Conservation (phyloP, 73 alveolate genomes). For the Paramecium tetraurelia region DNA sequence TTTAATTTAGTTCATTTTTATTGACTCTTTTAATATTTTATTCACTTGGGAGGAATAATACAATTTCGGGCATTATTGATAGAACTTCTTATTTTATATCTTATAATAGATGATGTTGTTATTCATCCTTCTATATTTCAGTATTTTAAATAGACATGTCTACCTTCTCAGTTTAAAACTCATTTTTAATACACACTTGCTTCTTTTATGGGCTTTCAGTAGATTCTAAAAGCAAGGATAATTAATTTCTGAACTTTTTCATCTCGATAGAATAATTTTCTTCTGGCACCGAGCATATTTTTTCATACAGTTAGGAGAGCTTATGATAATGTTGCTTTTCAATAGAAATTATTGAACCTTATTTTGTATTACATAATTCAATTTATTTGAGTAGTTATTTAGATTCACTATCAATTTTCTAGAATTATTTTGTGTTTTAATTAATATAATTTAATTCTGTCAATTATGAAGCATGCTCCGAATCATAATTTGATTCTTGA, state of each 20-base stretch:
- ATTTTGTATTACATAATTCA: background rate
- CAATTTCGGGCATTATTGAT: background rate
- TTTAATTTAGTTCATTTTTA: background rate
- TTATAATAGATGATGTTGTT: background rate
- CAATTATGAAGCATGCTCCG: background rate
- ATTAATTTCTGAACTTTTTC: background rate
- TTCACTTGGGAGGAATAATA: background rate
- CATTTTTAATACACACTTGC: background rate
- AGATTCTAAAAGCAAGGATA: background rate
- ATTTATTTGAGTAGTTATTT: background rate
- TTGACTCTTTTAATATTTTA: background rate
- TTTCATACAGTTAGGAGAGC: background rate
- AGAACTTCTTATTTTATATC: background rate
- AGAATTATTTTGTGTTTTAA: background rate
- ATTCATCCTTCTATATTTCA: background rate
- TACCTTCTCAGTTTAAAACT: background rate
- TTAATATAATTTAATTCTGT: background rate
- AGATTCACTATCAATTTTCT: background rate
- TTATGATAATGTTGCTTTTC: background rate
- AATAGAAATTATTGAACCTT: background rate
- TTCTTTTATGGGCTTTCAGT: background rate
- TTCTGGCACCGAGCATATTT: background rate
- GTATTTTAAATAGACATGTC: background rate
- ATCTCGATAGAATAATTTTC: background rate
- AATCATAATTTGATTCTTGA: background rate